Percentiles rank a stretch among this genome's conserved stretches.
These are phyloP conservation scores for Chaetomiaceae sp. DNA, from an alignment of 2,329 filamentous ascomycete genomes.

Conservation along the genomic window DNA sequence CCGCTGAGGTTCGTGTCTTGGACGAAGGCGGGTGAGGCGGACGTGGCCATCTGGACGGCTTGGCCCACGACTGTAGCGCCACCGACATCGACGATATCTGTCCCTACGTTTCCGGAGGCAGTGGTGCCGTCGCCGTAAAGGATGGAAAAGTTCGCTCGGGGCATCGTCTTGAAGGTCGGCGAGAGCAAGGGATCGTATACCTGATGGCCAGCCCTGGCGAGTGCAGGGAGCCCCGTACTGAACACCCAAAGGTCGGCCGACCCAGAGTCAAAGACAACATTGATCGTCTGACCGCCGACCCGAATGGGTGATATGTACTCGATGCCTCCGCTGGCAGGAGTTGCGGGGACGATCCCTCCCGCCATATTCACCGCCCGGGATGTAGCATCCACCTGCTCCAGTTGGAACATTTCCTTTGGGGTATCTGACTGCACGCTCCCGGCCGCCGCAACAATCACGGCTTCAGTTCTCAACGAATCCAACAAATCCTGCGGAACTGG, in stretches of 20 bases:
- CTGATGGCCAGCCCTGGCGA: conserved; percentile 45
- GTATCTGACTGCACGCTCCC: conserved; percentile 23
- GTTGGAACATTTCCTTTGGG: not conserved
- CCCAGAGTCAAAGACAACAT: conserved; percentile 72
- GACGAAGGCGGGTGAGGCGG: conserved; percentile 55
- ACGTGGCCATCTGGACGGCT: conserved; percentile 62
- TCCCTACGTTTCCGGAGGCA: conserved; percentile 61
- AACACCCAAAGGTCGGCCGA: conserved; percentile 74
- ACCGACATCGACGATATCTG: conserved; percentile 64
- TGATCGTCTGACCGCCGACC: conserved; percentile 65
- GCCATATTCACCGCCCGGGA: conserved; percentile 20
- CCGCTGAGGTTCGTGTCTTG: conserved; percentile 59
- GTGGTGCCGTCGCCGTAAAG: conserved; percentile 65
- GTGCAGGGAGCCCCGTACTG: conserved; percentile 52
- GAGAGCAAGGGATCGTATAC: conserved; percentile 38
- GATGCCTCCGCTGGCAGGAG: conserved; percentile 59
- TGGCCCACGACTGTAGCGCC: conserved; percentile 58
- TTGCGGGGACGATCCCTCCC: conserved; percentile 51
- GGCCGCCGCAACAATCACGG: not conserved
- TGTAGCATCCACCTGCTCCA: conserved; percentile 14
- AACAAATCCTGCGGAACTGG: conserved; percentile 41
- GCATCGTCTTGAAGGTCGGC: conserved; percentile 31
- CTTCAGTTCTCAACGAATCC: conserved; percentile 30
- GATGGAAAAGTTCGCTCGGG: conserved; percentile 55
- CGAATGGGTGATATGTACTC: conserved; percentile 66